Evolutionary conservation across 2,329 filamentous ascomycete species (phyloP), one percentile per base, ranked within the genome.

Genomic region (Cladosporium halotolerans): DNA sequence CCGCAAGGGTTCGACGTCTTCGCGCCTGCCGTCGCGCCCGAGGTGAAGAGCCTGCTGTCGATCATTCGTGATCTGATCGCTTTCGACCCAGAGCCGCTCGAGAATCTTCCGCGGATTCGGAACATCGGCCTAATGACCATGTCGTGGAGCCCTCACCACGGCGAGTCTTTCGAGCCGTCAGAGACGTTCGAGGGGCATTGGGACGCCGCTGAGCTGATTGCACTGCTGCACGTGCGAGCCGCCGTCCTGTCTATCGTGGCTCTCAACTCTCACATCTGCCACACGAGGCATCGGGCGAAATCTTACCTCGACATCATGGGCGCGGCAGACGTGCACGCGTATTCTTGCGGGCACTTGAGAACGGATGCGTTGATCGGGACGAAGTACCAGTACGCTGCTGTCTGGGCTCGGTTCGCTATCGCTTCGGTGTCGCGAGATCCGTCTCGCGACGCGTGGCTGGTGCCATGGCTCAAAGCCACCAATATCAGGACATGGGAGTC

Each of bases 381-480:
- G 4, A 59, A 57, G 19, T 63, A 60, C 19, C 42, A 60, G n/a
- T 46, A 60, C 5, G 19, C 59, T 8, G 61, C 55, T 3, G 46
- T 63, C 2, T 63, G 61, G 61, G 43, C 61, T 1, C 45, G 58
- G 13, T 57, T 59, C 42, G 57, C 48, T 11, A 33, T 63, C 3
- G 55, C 56, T 36, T 54, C 59, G 9, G 58, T 58, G 2, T 65
- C 66, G n/a, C 38, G 56, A 34, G 57, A 57, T 50, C 52, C 58
- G 2, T 38, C 23, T 11, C 58, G 55, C 1, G 56, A 60, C 19
- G 45, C 16, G 0, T 46, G 46, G 34, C 46, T 58, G 9, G 44
- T 19, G 32, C 8, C 31, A 9, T 39, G 54, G 33, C 34, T 60
- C 19, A n/a, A 46, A 9, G 19, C 13, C 14, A 38, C 56, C 8